Percentiles rank a stretch among this genome's conserved stretches.
These are phyloP conservation scores for Arachis stenosperma DNA, from an alignment of 306 rosid genomes.

Conservation along the genomic window DNA sequence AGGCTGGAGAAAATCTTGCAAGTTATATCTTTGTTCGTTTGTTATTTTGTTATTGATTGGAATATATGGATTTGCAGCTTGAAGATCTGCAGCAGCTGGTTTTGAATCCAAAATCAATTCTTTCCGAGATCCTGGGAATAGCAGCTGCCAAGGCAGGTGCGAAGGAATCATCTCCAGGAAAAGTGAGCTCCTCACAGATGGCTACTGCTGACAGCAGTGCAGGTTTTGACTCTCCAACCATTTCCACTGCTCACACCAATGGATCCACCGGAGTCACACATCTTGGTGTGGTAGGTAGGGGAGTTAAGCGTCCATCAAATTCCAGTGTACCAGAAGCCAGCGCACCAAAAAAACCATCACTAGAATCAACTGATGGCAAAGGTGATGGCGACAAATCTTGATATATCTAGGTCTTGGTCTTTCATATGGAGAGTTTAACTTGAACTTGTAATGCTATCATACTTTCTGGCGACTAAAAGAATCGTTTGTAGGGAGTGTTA, in stretches of 20 bases:
- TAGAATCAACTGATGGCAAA: slow-evolving; percentile 61
- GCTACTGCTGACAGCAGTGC: slow-evolving; percentile 62
- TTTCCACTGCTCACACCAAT: slow-evolving; percentile 79
- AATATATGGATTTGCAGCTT: slow-evolving; percentile 64
- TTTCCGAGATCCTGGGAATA: slow-evolving; percentile 72
- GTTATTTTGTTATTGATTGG: slow-evolving; percentile 21
- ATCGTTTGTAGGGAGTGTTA: neutral
- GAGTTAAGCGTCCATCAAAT: slow-evolving; percentile 76
- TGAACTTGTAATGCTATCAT: slow-evolving; percentile 36
- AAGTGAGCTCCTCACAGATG: slow-evolving; percentile 61
- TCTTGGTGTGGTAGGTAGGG: slow-evolving; percentile 98
- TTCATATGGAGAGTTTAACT: slow-evolving; percentile 32
- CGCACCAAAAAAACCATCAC: slow-evolving; percentile 64
- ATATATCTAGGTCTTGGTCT: slow-evolving; percentile 39
- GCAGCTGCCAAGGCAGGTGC: slow-evolving; percentile 61
- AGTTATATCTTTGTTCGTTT: neutral
- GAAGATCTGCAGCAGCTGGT: slow-evolving; percentile 89
- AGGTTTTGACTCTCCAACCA: slow-evolving; percentile 82
- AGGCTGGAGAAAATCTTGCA: neutral
- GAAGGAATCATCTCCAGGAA: slow-evolving; percentile 56
- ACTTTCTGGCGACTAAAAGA: slow-evolving; percentile 6
- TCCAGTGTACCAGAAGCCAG: slow-evolving; percentile 54
- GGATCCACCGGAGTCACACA: slow-evolving; percentile 84
- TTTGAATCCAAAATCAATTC: slow-evolving; percentile 73
- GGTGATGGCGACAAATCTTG: slow-evolving; percentile 55